Evolutionary conservation across 495 filamentous ascomycete species (phyloP), one percentile per base, ranked within the genome.

Genomic region (Evansstolkia leycettana): DNA sequence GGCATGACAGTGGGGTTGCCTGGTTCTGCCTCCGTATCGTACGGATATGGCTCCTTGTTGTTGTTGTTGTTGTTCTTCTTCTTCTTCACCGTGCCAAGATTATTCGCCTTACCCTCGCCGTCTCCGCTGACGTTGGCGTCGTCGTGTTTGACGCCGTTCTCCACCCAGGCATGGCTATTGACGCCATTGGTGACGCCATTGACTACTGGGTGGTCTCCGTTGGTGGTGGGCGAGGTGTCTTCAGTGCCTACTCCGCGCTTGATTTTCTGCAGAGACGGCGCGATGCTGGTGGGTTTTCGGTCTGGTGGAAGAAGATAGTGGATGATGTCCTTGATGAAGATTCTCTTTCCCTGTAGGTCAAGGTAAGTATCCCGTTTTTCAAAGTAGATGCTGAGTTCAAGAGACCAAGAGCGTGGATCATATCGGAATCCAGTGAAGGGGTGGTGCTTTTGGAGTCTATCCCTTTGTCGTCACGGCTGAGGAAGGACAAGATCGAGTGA

Each of bases 271-370:
- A 95, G 65, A 19, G 84, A 89, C 2, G 84, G 84, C 13, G 84
- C 84, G 37, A 89, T 76, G 24, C 57, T 67, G 27, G 81, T 73
- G 12, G 70, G 64, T 36, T 77, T 65, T n/a, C 64, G 61, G 41
- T 77, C 52, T 2, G 85, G 87, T 4, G 89, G 85, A 37, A 89
- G 60, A 28, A 94, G 63, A 54, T 95, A 94, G 55, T 95, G 76
- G 25, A 80, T 73, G 50, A 98, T 98, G 56, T 96, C 90, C 56
- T 98, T 98, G 72, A 98, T 90, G 67, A 96, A 93, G 46, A 94
- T 57, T 38, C 90, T 80, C 62, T 94, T 94, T 45, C 60, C 55
- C 56, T 60, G 51, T 47, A 60, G 41, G 27, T 38, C 18, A 47
- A 40, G 55, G 57, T 70, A 62, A 69, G 63, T 56, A 45, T n/a